Evolutionary conservation across 2,329 filamentous ascomycete genomes (phyloP).

Genomic region (Aspergillus sergii): DNA sequence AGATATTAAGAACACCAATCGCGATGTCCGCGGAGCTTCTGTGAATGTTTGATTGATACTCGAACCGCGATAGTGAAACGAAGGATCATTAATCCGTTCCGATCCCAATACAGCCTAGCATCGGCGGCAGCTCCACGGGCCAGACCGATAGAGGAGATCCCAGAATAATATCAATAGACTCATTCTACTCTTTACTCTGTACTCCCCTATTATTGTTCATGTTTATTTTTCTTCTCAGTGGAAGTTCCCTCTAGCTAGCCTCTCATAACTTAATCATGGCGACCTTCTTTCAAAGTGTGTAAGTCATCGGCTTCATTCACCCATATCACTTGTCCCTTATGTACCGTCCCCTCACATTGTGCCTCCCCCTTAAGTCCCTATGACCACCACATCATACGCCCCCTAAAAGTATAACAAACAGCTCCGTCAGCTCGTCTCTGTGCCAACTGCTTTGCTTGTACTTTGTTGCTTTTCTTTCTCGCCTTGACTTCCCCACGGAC

Average conservation of each 20-base stretch:
- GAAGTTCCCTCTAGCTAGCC: not conserved
- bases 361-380: conserved; percentile 27
- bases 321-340: conserved; percentile 13
- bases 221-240: conserved; percentile 8
- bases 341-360: conserved; percentile 22
- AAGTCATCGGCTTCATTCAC: conserved; percentile 32
- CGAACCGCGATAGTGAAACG: conserved; percentile 12
- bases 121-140: conserved; percentile 19
- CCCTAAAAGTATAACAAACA: conserved; percentile 2
- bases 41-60: not conserved
- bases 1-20: not conserved
- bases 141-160: conserved; percentile 21
- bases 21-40: conserved; percentile 11
- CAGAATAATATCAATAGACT: conserved; percentile 10
- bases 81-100: conserved; percentile 27
- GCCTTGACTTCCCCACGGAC: not conserved
- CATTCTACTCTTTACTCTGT: conserved; percentile 7
- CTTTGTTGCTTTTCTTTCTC: conserved; percentile 7
- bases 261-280: conserved; percentile 40
- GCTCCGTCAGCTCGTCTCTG: not conserved
- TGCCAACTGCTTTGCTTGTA: not conserved
- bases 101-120: conserved; percentile 26
- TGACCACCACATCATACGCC: conserved; percentile 7
- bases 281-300: conserved; percentile 55
- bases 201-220: conserved; percentile 4